Conservation (phyloP, 2,329 filamentous ascomycete genomes). For the Exutisphaerella laricina region DNA sequence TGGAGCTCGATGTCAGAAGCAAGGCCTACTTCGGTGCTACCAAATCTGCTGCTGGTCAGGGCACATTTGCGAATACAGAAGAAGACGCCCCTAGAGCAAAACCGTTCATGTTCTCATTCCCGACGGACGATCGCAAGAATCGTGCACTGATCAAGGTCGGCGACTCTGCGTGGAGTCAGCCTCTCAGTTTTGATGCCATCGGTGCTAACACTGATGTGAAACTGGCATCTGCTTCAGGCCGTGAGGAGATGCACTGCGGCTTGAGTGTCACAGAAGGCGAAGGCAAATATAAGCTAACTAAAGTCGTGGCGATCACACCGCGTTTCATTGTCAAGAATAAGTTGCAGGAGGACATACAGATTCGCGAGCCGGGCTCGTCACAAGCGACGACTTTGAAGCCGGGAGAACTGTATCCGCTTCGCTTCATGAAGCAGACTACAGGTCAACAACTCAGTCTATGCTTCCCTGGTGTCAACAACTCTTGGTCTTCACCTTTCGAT, state of each 20-base stretch:
- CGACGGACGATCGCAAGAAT: constrained; percentile 83
- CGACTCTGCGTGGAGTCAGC: constrained; percentile 92
- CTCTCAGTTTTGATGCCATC: constrained; percentile 96
- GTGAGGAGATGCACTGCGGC: constrained; percentile 83
- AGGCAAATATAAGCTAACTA: constrained; percentile 96
- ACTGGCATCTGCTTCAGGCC: constrained; percentile 63
- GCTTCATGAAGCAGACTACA: constrained; percentile 77
- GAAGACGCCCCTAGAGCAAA: constrained; percentile 64
- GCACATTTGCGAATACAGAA: constrained; percentile 52
- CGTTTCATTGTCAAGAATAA: constrained; percentile 94
- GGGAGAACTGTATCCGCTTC: constrained; percentile 76
- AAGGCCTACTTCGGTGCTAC: constrained; percentile 81
- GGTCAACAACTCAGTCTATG: constrained; percentile 89
- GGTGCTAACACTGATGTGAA: constrained; percentile 87
- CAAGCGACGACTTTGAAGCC: constrained; percentile 71
- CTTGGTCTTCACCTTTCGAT: constrained; percentile 97
- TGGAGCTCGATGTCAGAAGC: constrained; percentile 79
- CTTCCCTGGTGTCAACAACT: constrained; percentile 89
- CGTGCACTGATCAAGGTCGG: constrained; percentile 81
- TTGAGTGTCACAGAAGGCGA: constrained; percentile 85
- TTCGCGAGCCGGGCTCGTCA: constrained; percentile 87
- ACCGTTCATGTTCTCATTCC: constrained; percentile 95
- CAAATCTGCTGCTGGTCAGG: constrained; percentile 76
- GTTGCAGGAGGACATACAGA: constrained; percentile 77
- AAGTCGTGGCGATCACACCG: constrained; percentile 87